Percentiles rank a stretch among this genome's conserved stretches.
phyloP scores from a whole-genome alignment of 2,329 filamentous ascomycete genomes.

The Sarocladiaceae sp. region DNA sequence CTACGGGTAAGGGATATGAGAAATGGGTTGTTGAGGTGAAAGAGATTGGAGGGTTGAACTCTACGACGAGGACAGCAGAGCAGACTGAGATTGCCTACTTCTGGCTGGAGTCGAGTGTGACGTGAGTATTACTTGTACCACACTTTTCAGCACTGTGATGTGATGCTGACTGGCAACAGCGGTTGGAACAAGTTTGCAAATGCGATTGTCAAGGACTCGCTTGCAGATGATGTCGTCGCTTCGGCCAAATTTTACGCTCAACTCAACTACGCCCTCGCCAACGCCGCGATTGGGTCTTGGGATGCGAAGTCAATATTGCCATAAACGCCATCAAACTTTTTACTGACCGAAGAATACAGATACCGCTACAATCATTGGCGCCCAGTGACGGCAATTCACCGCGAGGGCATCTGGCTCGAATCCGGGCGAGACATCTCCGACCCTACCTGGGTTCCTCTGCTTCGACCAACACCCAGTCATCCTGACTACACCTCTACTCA shows the following conservation, averaged over 20 bases:
- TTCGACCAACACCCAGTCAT: conserved; percentile 13
- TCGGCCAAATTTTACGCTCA: conserved; percentile 14
- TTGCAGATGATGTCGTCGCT: conserved; percentile 10
- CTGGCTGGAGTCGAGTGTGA: conserved; percentile 13
- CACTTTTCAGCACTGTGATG: not conserved
- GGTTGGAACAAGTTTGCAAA: conserved; percentile 13
- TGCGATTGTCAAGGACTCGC: conserved; percentile 10
- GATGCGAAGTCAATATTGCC: conserved; percentile 12
- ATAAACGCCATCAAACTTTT: not conserved
- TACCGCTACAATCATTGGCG: conserved; percentile 12
- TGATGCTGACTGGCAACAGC: not conserved
- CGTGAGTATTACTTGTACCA: conserved; percentile 13
- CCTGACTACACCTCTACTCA: conserved; percentile 14
- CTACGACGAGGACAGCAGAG: conserved; percentile 9
- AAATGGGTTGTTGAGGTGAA: conserved; percentile 10
- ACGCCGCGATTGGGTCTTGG: conserved; percentile 13
- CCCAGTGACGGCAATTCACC: conserved; percentile 12
- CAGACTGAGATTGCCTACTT: conserved; percentile 15
- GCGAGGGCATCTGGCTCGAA: conserved; percentile 11
- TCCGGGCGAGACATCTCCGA: conserved; percentile 12
- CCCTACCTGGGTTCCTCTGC: conserved; percentile 13
- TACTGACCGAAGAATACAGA: not conserved
- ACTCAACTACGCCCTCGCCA: conserved; percentile 15
- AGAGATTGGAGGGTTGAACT: conserved; percentile 9
- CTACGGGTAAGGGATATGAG: conserved; percentile 10